Evolutionary conservation across 768 basidiomycete genomes (phyloP).

Genomic region (Serpula lacrymans): DNA sequence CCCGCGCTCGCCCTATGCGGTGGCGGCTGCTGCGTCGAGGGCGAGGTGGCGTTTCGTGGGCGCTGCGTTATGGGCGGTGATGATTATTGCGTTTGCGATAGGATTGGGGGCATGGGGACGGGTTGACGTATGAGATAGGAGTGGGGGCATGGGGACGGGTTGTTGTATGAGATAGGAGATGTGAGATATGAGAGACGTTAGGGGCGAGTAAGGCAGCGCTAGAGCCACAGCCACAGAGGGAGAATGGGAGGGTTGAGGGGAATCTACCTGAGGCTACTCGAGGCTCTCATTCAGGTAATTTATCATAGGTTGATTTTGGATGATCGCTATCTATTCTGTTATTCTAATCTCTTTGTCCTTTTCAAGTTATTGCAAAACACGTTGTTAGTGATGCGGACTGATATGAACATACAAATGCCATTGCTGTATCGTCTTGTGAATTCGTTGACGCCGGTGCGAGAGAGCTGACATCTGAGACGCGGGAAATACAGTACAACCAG

Average conservation of each 20-base stretch:
- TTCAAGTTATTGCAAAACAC: too few species aligned
- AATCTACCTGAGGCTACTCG: too few species aligned
- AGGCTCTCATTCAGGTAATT: too few species aligned
- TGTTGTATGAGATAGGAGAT: conserved; percentile 23
- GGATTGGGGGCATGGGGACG: conserved; percentile 22
- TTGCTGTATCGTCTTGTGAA: too few species aligned
- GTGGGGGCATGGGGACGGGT: conserved; percentile 22
- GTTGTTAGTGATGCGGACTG: too few species aligned
- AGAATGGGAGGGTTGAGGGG: conserved; percentile 4
- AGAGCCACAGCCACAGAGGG: conserved; percentile 1
- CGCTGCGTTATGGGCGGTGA: conserved; percentile 37
- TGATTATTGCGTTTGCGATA: conserved; percentile 27
- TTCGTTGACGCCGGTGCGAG: too few species aligned
- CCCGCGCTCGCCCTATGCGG: conserved; percentile 36
- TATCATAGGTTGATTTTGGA: too few species aligned
- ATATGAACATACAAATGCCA: too few species aligned
- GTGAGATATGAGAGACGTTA: conserved; percentile 9
- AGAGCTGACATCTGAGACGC: too few species aligned
- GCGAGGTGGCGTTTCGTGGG: conserved; percentile 43
- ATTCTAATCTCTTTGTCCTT: too few species aligned
- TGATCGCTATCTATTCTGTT: too few species aligned
- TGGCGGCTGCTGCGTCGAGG: conserved; percentile 33
- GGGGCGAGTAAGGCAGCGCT: conserved; percentile 2
- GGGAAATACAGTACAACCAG: too few species aligned
- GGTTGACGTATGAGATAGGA: conserved; percentile 24